Evolutionary conservation across 495 filamentous ascomycete species (phyloP), one percentile per base, ranked within the genome.

Genomic region (Chlorociboria aeruginascens): DNA sequence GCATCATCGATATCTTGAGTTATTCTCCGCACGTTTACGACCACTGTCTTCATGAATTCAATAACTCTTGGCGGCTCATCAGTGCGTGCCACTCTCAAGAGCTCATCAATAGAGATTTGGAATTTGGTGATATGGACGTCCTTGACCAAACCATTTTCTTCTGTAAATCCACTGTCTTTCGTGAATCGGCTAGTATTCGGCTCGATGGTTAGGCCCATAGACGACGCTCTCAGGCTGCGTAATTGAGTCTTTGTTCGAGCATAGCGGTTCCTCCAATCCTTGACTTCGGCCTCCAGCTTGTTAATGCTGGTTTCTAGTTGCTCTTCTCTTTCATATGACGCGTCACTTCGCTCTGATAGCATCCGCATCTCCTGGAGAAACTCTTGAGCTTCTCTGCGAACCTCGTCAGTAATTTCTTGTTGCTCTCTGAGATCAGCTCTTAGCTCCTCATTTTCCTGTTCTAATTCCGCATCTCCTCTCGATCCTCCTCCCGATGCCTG

Each of bases 111-210:
- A 12, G 89, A 78, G 53, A 96, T 83, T 61, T 98, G 92, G 71
- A 94, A 97, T 53, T 86, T 86, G 32, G 92, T 95, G 40, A 98
- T 78, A 66, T 95, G 83, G 16, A 95, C 77, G 64, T 95, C 89
- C 64, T 83, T 86, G 40, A 98, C 78, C 20, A 90, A 60, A 2
- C 92, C 92, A 42, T 83, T 72, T 8, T 76, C 70, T 48, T 83
- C 72, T 16, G 81, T 71, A 52, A 95, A 78, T 10, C 79, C 82
- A 47, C 78, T 78, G 45, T 90, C 83, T 43, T 78, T 78, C 33
- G 78, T 69, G 43, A 78, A 69, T 45, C 77, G 69, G 47, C 66
- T 70, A 4, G 75, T 76, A 51, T 90, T 81, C 28, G 79, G 69
- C 30, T 78, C 78, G 40, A 85, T 74, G 8, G 76, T 69, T 8